Percentiles rank a stretch among this genome's conserved stretches.
These are phyloP conservation scores for Amanita rimosa DNA, from an alignment of 768 basidiomycete species.

Conservation along the genomic window DNA sequence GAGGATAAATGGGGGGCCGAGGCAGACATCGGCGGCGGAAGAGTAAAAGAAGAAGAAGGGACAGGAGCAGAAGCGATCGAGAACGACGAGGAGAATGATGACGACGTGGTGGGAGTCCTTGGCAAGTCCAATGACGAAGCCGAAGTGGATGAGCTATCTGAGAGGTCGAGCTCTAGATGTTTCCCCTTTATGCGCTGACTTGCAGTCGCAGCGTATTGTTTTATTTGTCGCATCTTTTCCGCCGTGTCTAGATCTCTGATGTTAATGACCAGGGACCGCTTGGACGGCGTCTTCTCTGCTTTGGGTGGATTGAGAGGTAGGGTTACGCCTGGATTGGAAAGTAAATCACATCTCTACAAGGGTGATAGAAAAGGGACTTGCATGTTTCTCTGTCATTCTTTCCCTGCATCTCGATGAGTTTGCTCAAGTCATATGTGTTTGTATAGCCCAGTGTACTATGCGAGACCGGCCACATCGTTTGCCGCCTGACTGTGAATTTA, in stretches of 20 bases:
- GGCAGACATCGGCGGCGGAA: neutral
- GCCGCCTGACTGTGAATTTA: slow-evolving; percentile 4
- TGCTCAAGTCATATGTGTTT: slow-evolving; percentile 3
- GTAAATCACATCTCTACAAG: neutral
- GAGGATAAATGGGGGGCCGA: neutral
- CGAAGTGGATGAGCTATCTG: neutral
- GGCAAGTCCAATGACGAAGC: neutral
- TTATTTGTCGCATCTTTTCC: slow-evolving; percentile 2
- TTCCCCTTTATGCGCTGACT: neutral
- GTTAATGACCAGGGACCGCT: slow-evolving; percentile 1
- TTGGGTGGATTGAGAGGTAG: neutral
- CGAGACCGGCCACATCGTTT: neutral
- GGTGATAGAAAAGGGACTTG: neutral
- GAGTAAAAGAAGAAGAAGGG: neutral
- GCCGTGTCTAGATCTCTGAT: slow-evolving; percentile 5
- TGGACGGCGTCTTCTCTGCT: neutral
- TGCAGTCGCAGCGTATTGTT: neutral
- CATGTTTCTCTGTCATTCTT: slow-evolving; percentile 7
- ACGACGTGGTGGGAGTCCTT: neutral
- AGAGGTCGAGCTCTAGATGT: neutral
- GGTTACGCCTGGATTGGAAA: neutral
- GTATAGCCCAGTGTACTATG: slow-evolving; percentile 1
- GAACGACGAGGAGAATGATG: neutral
- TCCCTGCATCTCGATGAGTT: slow-evolving; percentile 6
- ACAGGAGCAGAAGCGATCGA: neutral